A percentile compares a stretch with the other conserved stretches of the same genome.
phyloP scores from a whole-genome alignment of 176 grass and related monocot species.

The Aegilops umbellulata region DNA sequence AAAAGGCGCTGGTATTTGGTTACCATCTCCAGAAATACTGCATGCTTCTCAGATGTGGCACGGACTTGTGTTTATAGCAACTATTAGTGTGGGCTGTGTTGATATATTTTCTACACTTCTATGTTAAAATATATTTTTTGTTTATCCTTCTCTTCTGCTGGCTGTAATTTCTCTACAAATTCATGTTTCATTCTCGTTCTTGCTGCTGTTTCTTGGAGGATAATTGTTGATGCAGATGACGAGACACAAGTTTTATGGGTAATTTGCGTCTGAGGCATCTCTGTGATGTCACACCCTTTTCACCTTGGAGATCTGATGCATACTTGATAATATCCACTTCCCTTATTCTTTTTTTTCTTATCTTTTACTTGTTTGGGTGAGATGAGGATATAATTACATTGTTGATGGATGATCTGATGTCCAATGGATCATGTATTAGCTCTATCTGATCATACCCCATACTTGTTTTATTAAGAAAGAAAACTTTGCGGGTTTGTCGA shows the following conservation, averaged over 20 bases:
- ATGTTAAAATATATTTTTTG: no score
- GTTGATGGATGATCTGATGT: background rate
- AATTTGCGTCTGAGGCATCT: conserved; percentile 54
- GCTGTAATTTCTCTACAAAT: no score
- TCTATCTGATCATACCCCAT: background rate
- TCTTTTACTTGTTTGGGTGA: background rate
- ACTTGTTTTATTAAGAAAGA: background rate
- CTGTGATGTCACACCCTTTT: conserved; percentile 49
- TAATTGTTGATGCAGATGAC: conserved; percentile 11
- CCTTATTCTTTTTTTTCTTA: background rate
- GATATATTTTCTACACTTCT: no score
- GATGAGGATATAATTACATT: background rate
- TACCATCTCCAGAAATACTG: no score
- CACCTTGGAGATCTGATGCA: conserved; percentile 35
- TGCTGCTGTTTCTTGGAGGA: no score
- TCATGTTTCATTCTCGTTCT: no score
- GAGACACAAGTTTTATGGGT: conserved; percentile 42
- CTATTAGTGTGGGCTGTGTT: no score
- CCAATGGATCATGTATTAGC: background rate
- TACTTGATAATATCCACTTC: background rate
- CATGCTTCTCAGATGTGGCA: no score
- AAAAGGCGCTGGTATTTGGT: no score
- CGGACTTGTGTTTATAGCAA: no score
- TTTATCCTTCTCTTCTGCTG: no score
- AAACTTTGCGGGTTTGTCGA: background rate